These are phyloP conservation scores for Kuraishia capsulata DNA, from an alignment of 805 yeast genomes.

Conservation along the genomic window DNA sequence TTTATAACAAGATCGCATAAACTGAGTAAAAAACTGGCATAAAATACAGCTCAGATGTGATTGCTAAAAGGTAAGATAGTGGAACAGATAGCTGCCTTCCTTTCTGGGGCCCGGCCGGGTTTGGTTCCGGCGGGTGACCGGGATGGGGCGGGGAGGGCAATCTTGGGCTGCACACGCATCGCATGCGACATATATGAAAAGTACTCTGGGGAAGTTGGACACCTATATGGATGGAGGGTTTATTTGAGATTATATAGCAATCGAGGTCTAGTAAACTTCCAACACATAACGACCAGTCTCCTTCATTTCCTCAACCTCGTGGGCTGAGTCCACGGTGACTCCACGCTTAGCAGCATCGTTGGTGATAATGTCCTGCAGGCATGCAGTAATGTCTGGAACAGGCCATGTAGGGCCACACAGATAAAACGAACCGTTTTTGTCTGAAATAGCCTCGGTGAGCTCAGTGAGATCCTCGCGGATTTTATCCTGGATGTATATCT, in stretches of 20 bases:
- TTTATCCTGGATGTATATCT: slow-evolving; percentile 91
- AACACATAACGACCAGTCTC: slow-evolving; percentile 86
- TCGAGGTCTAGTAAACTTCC: slow-evolving; percentile 81
- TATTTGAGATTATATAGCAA: no score
- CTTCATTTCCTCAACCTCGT: slow-evolving; percentile 86
- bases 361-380: slow-evolving; percentile 70
- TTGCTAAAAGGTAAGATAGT: no score
- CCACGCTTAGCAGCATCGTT: slow-evolving; percentile 67
- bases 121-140: no score
- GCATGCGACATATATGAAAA: no score
- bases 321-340: slow-evolving; percentile 58
- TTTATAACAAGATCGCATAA: no score
- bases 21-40: no score
- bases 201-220: no score
- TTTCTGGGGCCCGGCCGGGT: no score
- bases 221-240: no score
- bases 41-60: no score
- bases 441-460: slow-evolving; percentile 70
- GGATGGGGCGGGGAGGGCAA: no score
- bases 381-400: slow-evolving; percentile 90
- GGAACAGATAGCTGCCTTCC: background rate
- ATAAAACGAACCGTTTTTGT: slow-evolving; percentile 81
- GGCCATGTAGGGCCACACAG: slow-evolving; percentile 99
- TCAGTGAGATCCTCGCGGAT: slow-evolving; percentile 69
- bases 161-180: no score